Percentiles rank a stretch among this genome's conserved stretches.
Evolutionary conservation across 345 rosid genomes (phyloP).

Genomic region (Brassica carinata): DNA sequence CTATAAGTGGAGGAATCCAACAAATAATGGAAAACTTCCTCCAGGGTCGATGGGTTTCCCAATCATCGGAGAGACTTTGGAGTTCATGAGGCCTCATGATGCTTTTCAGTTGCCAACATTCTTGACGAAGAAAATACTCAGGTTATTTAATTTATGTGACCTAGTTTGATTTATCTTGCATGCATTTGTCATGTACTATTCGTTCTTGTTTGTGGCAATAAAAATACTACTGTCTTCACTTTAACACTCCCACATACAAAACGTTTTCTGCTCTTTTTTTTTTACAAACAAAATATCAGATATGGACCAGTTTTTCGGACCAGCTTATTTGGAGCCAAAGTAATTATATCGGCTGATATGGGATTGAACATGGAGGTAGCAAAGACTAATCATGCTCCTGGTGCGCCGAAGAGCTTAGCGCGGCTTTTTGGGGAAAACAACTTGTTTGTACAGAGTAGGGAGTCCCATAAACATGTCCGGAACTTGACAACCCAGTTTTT

Average conservation of each 20-base stretch:
- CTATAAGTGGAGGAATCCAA: slow-evolving; percentile 9
- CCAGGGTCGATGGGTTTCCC: too few relatives aligned
- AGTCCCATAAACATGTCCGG: slow-evolving; percentile 19
- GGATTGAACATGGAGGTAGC: slow-evolving; percentile 7
- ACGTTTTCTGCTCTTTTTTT: neutral
- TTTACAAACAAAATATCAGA: slow-evolving; percentile 5
- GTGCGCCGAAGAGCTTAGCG: neutral
- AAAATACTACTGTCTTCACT: neutral
- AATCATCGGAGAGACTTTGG: too few relatives aligned
- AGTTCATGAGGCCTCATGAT: too few relatives aligned
- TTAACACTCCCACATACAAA: neutral
- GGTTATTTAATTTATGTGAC: neutral
- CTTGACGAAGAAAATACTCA: neutral
- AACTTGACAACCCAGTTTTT: slow-evolving; percentile 20
- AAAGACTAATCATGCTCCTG: neutral
- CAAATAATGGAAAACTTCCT: too few relatives aligned
- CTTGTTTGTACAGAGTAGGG: neutral
- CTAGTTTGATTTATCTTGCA: neutral
- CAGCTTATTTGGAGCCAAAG: slow-evolving; percentile 29
- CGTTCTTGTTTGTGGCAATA: neutral
- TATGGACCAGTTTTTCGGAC: slow-evolving; percentile 33
- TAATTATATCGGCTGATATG: slow-evolving; percentile 15
- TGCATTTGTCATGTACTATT: neutral
- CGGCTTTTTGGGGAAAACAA: slow-evolving; percentile 22
- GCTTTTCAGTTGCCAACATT: too few relatives aligned